Evolutionary conservation across 2,329 filamentous ascomycete genomes (phyloP), one percentile per base, ranked within the genome.

Genomic region (Myriosclerotinia duriaeana): DNA sequence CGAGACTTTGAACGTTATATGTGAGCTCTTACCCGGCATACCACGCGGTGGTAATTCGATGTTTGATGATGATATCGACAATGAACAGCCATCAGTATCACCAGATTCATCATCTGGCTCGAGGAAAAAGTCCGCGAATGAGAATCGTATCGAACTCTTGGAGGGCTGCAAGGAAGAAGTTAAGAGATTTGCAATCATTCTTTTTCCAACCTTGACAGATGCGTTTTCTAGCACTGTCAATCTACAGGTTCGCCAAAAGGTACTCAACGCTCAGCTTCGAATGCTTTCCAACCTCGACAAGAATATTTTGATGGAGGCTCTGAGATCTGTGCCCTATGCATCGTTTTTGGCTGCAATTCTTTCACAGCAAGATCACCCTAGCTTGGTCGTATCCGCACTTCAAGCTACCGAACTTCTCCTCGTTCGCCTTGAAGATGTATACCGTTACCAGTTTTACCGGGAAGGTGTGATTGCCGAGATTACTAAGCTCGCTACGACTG

Each of bases 201-300:
- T 99, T 14, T 90, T 99, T 70, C 95, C 95, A 0, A 99, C 95
- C 2, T 81, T 99, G 69, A 98, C 95, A 40, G 93, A 99, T 77
- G 94, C 93, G 0, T 99, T 96, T 76, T 97, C 95, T 14, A 98
- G 95, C 78, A 99, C 95, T 0, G 94, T 99, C 70, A 99, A 99
- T 75, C 80, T 98, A 20, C 92, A 87, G 66, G 95, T 99, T 52
- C 90, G 96, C 30, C 92, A 98, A 76, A 97, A 97, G 79, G 95
- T 99, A 3, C 83, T 99, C 44, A 92, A 88, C 26, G 95, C 94
- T n/a, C 95, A 99, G 75, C 81, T 98, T 54, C 98, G 98, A 80
- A 98, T 99, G 92, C 84, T 99, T 12, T 97, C 93, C 15, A 97
- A 97, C 71, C 80, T 99, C n/a, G 92, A 97, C 72, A 88, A 87